These are phyloP conservation scores for Mychonastes homosphaera DNA, from an alignment of 139 green algal species.

Conservation along the genomic window DNA sequence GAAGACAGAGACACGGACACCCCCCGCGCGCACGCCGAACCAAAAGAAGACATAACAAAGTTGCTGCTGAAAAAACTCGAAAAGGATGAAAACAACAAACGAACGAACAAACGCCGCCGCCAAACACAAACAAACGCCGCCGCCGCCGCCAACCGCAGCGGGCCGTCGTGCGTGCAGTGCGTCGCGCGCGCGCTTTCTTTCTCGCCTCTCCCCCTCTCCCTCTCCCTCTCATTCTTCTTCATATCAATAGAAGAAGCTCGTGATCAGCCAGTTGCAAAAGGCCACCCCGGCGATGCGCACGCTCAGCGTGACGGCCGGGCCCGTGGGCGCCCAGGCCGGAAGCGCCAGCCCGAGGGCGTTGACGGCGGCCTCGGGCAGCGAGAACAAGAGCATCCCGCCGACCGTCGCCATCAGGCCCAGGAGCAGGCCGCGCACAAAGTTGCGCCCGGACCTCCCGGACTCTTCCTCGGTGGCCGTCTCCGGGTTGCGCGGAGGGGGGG, in stretches of 20 bases:
- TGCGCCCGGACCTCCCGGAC: constrained; percentile 26
- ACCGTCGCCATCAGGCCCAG: constrained; percentile 40
- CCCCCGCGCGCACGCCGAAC: too few relatives aligned
- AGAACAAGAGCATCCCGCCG: constrained; percentile 30
- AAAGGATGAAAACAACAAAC: too few relatives aligned
- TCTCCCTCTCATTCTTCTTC: too few relatives aligned
- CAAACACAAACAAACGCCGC: neutral
- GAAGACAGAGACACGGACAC: too few relatives aligned
- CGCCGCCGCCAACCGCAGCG: neutral
- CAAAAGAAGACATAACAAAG: too few relatives aligned
- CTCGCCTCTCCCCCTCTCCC: neutral
- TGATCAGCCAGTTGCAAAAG: too few relatives aligned
- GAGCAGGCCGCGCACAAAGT: constrained; percentile 43
- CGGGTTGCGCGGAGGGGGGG: constrained; percentile 32
- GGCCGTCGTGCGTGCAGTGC: neutral
- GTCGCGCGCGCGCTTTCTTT: neutral
- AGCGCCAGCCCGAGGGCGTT: constrained; percentile 9
- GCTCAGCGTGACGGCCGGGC: constrained; percentile 19
- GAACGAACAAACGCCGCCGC: neutral
- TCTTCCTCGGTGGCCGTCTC: constrained; percentile 39
- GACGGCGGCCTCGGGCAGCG: constrained; percentile 27
- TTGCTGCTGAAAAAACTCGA: too few relatives aligned
- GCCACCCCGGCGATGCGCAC: neutral
- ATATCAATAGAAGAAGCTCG: too few relatives aligned
- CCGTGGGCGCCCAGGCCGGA: constrained; percentile 19